These are phyloP conservation scores for Coemansia sp. DNA, from an alignment of 371 early-diverging fungal species.

Conservation along the genomic window DNA sequence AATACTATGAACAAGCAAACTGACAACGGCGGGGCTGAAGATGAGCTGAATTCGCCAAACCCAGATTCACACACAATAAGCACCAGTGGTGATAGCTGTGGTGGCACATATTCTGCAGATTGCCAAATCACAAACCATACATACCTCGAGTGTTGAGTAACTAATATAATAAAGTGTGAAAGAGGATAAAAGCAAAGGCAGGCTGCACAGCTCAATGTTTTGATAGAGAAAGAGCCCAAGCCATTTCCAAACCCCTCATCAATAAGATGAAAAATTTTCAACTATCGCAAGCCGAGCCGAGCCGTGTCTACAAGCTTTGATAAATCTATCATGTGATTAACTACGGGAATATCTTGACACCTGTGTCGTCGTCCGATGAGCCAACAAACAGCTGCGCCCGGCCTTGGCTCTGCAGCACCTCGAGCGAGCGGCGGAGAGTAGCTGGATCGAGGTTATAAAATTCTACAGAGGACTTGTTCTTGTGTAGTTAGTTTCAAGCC, in stretches of 20 bases:
- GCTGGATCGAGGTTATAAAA: conserved; percentile 71
- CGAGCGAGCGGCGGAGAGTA: conserved; percentile 70
- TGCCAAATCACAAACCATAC: neutral
- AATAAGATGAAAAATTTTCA: conserved; percentile 2
- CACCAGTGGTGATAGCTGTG: neutral
- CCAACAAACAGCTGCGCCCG: conserved; percentile 81
- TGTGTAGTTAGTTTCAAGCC: neutral
- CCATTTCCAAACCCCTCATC: neutral
- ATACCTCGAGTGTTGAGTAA: neutral
- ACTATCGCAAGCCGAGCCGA: conserved; percentile 10
- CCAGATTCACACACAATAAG: neutral
- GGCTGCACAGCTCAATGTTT: neutral
- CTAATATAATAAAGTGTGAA: neutral
- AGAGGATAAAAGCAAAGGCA: neutral
- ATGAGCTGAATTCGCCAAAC: neutral
- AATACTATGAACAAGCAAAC: no score
- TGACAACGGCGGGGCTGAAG: neutral
- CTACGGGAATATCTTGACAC: conserved; percentile 77
- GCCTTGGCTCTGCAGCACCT: conserved; percentile 74
- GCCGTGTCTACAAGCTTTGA: neutral
- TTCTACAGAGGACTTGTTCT: conserved; percentile 53
- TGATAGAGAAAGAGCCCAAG: neutral
- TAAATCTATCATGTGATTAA: neutral
- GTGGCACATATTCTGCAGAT: no score
- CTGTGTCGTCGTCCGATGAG: conserved; percentile 71